Evolutionary conservation across 164 flowering plant genomes (phyloP), one percentile per base, ranked within the genome.

Genomic region (Umbellularia californica): DNA sequence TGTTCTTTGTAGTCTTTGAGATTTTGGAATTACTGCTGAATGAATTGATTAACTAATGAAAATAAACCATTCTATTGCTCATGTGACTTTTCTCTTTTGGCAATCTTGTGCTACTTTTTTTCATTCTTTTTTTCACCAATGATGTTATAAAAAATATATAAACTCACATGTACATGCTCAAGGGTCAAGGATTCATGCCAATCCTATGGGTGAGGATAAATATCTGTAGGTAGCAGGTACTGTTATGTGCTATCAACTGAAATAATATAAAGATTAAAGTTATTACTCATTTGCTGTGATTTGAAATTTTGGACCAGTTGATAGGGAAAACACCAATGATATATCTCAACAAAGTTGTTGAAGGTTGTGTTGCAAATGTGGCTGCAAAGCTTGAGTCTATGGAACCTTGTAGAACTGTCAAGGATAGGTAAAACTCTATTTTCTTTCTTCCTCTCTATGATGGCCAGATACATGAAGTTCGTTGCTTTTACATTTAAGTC

Each of bases 331-430:
- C 96, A 12, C 96, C 97, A 4, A 90, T 93, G 95, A 80, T 91
- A 71, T 93, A 89, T 85, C 93, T 91, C 74, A 91, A 91, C 87
- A 89, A 83, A 78, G 90, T 91, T 55, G 88, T 89, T 17, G 85
- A 84, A 60, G 96, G 96, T 73, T 90, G 94, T 79, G 85, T 84
- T 3, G 97, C 92, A 58, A 84, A 86, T 71, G 76, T 93, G 79
- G 93, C 94, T 76, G 96, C 93, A 20, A 93, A 93, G 79, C 93
- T 91, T 27, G 97, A 91, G 79, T 90, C 92, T 23, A 90, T 93
- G 95, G 88, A 93, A 78, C 96, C 96, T 76, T 88, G 95, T 80
- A 82, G 93, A 73, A 93, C 90, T 79, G 92, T 93, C 58, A 93
- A 93, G 82, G 97, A 93, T 74, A 90, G 97, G 97, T 90, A 84